Percentiles rank a stretch among this genome's conserved stretches.
Conservation (phyloP, 495 filamentous ascomycete species). For the Xylaria cubensis region DNA sequence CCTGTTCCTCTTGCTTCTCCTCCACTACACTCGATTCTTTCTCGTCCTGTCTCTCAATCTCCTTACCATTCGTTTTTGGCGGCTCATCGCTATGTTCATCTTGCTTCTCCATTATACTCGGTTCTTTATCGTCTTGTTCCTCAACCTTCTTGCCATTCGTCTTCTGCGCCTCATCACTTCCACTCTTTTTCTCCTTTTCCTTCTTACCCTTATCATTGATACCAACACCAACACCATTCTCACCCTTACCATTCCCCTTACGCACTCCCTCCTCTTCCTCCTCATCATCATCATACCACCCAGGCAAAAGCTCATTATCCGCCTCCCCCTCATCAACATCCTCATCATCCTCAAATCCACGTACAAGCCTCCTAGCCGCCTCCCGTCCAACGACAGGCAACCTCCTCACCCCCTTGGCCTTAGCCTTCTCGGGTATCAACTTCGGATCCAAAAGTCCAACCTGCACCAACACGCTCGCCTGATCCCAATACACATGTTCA, state of each 20-base stretch:
- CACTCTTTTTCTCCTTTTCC: not conserved
- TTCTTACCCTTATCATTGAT: not conserved
- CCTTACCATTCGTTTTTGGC: not conserved
- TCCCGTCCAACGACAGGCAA: constrained; percentile 72
- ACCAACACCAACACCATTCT: constrained; percentile 13
- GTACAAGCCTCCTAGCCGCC: constrained; percentile 67
- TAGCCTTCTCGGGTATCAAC: constrained; percentile 49
- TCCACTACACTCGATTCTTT: not conserved
- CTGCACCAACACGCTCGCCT: constrained; percentile 77
- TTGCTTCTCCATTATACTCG: not conserved
- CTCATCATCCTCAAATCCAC: constrained; percentile 53
- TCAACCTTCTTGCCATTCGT: not conserved
- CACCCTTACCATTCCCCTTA: constrained; percentile 2
- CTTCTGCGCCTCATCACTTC: not conserved
- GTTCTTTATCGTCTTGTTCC: not conserved
- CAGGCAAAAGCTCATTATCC: constrained; percentile 68
- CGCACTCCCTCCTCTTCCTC: constrained; percentile 8
- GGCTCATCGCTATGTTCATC: not conserved
- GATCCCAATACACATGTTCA: constrained; percentile 82
- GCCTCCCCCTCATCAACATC: constrained; percentile 54
- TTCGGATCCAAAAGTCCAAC: constrained; percentile 71
- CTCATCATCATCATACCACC: constrained; percentile 48
- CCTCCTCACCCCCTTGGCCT: constrained; percentile 50
- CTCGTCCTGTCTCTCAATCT: not conserved
- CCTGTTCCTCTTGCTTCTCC: not conserved